Base-by-base conservation (phyloP, 192 early-diverging fungal species). In the Coemansia sp. region DNA sequence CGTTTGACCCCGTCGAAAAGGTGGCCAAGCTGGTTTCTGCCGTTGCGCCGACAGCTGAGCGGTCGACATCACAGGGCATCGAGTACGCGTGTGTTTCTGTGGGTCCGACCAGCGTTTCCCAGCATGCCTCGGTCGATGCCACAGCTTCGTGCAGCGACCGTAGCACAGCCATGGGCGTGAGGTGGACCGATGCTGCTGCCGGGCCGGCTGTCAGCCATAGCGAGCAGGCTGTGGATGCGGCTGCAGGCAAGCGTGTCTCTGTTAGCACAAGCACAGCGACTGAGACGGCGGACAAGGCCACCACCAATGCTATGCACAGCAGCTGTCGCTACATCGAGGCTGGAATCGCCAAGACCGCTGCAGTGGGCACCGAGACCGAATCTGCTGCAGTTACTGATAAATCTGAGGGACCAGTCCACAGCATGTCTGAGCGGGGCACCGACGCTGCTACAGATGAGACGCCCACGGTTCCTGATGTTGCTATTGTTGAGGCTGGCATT, bases 1-100 rank as follows among this genome's bases (percentile, higher is more conserved):
- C 78, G 3, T 69, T 71, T 66, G 78, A 80, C 34, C 78, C 73
- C 0, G 78, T 80, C 17, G 36, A 37, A 2, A 74, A 71, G 72
- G 34, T 5, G 0, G 62, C 65, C 51, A 53, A 61, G 41, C 48
- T 28, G 1, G 58, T 75, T 12, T 36, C 38, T 14, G 73, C 70
- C 1, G 43, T 55, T 9, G 70, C 38, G 2, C 28, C 9, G 6
- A 69, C 65, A 8, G 51, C 64, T 3, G 63, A 74, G 14, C 18
- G 41, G 4, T 54, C 69, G 14, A 72, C 73, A 3, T 69, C 58
- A 8, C 65, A 66, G 15, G 73, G 61, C 14, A 43, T 75, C 28
- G 65, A 57, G 14, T 61, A 51, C 35, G 57, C 58, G 15, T 55
- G 61, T 51, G 68, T 48, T 4, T 69, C 75, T 6, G 68, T 57